phyloP scores from a whole-genome alignment of 1,284 basidiomycete genomes.

The Pascua guehoae region DNA sequence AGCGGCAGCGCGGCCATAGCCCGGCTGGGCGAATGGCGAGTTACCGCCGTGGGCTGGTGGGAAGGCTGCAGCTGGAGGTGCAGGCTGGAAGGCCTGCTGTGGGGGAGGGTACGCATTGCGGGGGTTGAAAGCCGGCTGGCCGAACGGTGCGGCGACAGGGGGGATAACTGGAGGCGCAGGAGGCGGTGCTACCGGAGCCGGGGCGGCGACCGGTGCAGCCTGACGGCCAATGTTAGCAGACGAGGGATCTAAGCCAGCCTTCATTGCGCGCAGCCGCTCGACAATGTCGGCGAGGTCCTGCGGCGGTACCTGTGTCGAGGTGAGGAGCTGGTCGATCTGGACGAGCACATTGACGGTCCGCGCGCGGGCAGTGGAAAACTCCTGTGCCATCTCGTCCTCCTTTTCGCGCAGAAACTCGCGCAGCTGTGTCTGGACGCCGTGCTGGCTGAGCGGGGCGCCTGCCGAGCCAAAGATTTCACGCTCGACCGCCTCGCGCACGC shows the following conservation, averaged over 20 bases:
- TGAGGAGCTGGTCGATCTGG: constrained; percentile 38
- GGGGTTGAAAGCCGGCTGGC: constrained; percentile 5
- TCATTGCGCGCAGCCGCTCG: constrained; percentile 37
- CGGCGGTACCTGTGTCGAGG: constrained; percentile 29
- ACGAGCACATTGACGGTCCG: constrained; percentile 39
- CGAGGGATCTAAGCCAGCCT: constrained; percentile 43
- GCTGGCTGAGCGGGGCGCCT: constrained; percentile 13
- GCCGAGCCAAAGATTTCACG: constrained; percentile 36
- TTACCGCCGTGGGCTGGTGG: constrained; percentile 1
- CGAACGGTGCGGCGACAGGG: neutral
- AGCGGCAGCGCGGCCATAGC: neutral
- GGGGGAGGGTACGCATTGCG: constrained; percentile 17
- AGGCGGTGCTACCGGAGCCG: constrained; percentile 32
- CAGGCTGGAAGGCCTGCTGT: neutral
- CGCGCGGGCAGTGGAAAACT: constrained; percentile 17
- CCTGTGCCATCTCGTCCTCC: constrained; percentile 34
- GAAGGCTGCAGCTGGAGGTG: constrained; percentile 4
- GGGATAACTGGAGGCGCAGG: constrained; percentile 33
- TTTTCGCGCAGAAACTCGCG: constrained; percentile 28
- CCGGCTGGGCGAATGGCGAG: constrained; percentile 14
- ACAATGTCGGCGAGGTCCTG: constrained; percentile 41
- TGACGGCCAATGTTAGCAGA: constrained; percentile 17
- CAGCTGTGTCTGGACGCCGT: constrained; percentile 25
- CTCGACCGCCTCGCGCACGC: constrained; percentile 39
- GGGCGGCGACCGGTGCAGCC: constrained; percentile 15